phyloP scores from a whole-genome alignment of 768 basidiomycete species.

The Sistotremastrum niveocremeum region DNA sequence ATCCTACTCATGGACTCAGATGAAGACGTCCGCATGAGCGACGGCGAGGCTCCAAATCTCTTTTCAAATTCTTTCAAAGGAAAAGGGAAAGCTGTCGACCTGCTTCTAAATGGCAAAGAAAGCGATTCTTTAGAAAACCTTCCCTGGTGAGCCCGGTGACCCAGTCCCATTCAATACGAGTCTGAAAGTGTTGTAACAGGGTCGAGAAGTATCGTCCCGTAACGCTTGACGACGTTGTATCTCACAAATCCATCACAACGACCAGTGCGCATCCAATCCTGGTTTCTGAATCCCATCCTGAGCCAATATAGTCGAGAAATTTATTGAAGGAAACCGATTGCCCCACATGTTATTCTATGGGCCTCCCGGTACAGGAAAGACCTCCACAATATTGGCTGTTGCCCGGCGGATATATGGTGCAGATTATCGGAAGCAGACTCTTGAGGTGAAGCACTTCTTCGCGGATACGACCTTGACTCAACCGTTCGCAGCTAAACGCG shows the following conservation, averaged over 20 bases:
- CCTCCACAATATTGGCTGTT: conserved; percentile 91
- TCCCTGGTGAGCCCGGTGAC: conserved; percentile 53
- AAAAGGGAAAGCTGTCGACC: conserved; percentile 51
- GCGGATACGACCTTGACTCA: background rate
- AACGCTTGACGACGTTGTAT: conserved; percentile 86
- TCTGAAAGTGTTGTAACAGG: conserved; percentile 31
- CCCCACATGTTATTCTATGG: conserved; percentile 97
- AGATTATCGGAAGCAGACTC: conserved; percentile 79
- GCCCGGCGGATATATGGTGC: conserved; percentile 87
- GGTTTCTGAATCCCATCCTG: conserved; percentile 4
- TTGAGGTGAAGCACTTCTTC: conserved; percentile 50
- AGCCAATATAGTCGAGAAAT: conserved; percentile 66
- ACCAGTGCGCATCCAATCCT: conserved; percentile 46
- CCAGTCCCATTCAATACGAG: background rate
- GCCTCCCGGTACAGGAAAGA: conserved; percentile 97
- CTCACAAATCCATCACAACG: conserved; percentile 86
- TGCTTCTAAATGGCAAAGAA: conserved; percentile 13
- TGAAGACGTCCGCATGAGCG: conserved; percentile 39
- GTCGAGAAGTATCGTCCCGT: conserved; percentile 96
- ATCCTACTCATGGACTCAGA: conserved; percentile 40
- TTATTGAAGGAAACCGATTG: conserved; percentile 87
- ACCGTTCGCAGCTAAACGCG: conserved; percentile 64
- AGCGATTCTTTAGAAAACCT: conserved; percentile 47
- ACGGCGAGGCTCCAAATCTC: conserved; percentile 24
- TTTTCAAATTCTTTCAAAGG: conserved; percentile 36